These are phyloP conservation scores for Cyclotella baltica DNA, from an alignment of 108 stramenopile genomes.

Conservation along the genomic window DNA sequence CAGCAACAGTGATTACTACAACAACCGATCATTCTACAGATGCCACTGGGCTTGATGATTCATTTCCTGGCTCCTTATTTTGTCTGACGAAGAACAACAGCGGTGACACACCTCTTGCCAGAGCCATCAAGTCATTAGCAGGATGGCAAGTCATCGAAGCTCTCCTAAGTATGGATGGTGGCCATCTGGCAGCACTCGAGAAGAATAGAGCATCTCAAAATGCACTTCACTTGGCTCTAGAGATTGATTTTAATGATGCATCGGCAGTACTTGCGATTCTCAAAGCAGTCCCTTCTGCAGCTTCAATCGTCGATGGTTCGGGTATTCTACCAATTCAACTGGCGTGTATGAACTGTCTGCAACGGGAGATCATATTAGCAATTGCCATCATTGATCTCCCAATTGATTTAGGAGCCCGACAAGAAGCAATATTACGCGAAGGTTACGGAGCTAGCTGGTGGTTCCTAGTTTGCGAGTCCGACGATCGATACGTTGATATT, in stretches of 20 bases:
- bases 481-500: conserved; percentile 72
- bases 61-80: background rate
- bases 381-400: conserved; percentile 84
- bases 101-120: conserved; percentile 72
- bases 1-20: conserved; percentile 32
- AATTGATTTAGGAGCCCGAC: conserved; percentile 70
- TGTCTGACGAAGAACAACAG: conserved; percentile 61
- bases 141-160: conserved; percentile 83
- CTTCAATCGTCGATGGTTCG: conserved; percentile 56
- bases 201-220: conserved; percentile 59
- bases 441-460: conserved; percentile 85
- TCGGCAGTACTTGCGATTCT: conserved; percentile 75
- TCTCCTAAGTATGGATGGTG: conserved; percentile 68
- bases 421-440: conserved; percentile 50
- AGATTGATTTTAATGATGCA: conserved; percentile 65
- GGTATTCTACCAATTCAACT: conserved; percentile 82
- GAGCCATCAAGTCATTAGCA: conserved; percentile 63
- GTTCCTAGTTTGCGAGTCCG: conserved; percentile 82
- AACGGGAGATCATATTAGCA: conserved; percentile 77
- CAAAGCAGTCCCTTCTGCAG: conserved; percentile 69
- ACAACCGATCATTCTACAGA: conserved; percentile 32
- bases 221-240: conserved; percentile 75
- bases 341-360: conserved; percentile 74
- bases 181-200: conserved; percentile 55
- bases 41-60: conserved; percentile 24